phyloP scores from a whole-genome alignment of 2,329 filamentous ascomycete genomes.

The Arthrobotrys megalospora region DNA sequence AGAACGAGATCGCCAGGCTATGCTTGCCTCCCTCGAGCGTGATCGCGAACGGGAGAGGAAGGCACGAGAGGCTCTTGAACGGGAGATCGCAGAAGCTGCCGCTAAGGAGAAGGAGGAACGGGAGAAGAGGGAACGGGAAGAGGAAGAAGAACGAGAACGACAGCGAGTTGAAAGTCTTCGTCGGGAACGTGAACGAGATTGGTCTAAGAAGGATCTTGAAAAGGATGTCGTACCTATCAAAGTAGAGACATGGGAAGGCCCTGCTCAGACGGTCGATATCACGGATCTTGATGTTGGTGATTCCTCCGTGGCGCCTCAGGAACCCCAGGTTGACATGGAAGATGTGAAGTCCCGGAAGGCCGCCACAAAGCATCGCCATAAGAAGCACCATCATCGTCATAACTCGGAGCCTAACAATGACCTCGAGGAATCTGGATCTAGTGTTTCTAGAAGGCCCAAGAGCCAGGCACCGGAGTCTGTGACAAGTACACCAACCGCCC shows the following conservation, averaged over 20 bases:
- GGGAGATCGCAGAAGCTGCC: slow-evolving; percentile 59
- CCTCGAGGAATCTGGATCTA: slow-evolving; percentile 42
- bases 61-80: slow-evolving; percentile 62
- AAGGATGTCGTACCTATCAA: slow-evolving; percentile 65
- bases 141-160: slow-evolving; percentile 66
- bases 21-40: slow-evolving; percentile 56
- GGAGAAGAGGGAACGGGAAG: slow-evolving; percentile 69
- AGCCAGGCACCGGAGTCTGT: slow-evolving; percentile 44
- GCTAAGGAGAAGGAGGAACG: slow-evolving; percentile 67
- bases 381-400: slow-evolving; percentile 61
- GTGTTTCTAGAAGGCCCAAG: slow-evolving; percentile 49
- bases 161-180: slow-evolving; percentile 63
- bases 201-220: slow-evolving; percentile 65
- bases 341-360: slow-evolving; percentile 58
- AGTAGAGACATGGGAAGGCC: slow-evolving; percentile 62
- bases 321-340: slow-evolving; percentile 62
- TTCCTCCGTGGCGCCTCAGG: slow-evolving; percentile 61
- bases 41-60: slow-evolving; percentile 63
- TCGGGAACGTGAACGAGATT: slow-evolving; percentile 63
- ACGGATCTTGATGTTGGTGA: slow-evolving; percentile 67
- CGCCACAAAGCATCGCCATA: slow-evolving; percentile 65
- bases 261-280: slow-evolving; percentile 59
- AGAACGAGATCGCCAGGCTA: slow-evolving; percentile 57
- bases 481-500: slow-evolving; percentile 28
- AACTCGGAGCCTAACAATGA: slow-evolving; percentile 59